phyloP scores from a whole-genome alignment of 345 rosid genomes.

The Salix exigua region DNA sequence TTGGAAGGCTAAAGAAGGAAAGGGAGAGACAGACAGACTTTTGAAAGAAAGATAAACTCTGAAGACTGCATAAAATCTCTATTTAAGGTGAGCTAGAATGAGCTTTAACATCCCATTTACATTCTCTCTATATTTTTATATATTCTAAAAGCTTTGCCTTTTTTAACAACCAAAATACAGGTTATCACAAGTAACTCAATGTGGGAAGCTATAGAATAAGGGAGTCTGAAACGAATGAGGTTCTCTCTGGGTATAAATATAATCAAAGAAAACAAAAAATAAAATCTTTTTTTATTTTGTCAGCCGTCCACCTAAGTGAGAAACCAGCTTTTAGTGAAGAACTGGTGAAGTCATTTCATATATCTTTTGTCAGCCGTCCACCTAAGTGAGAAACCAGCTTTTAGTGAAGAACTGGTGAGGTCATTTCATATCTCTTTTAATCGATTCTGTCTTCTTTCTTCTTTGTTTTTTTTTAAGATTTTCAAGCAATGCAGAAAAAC shows the following conservation, averaged over 20 bases:
- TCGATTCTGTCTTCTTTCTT: slow-evolving; percentile 7
- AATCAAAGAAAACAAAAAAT: neutral
- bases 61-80: neutral
- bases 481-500: slow-evolving; percentile 18
- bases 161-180: slow-evolving; percentile 22
- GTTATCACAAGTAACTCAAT: slow-evolving; percentile 22
- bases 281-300: neutral
- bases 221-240: neutral
- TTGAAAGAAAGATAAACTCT: neutral
- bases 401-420: neutral
- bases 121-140: neutral
- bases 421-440: neutral
- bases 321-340: neutral
- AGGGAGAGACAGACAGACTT: slow-evolving; percentile 1
- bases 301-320: neutral
- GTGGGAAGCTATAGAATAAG: neutral
- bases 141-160: neutral
- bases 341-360: slow-evolving; percentile 1
- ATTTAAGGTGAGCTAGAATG: neutral
- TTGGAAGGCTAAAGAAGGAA: neutral
- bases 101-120: slow-evolving; percentile 6
- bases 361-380: neutral
- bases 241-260: neutral
- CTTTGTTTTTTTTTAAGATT: too few species aligned
- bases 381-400: neutral